These are phyloP conservation scores for Dothideomycetes sp. DNA, from an alignment of 2,329 filamentous ascomycete genomes.

Conservation along the genomic window DNA sequence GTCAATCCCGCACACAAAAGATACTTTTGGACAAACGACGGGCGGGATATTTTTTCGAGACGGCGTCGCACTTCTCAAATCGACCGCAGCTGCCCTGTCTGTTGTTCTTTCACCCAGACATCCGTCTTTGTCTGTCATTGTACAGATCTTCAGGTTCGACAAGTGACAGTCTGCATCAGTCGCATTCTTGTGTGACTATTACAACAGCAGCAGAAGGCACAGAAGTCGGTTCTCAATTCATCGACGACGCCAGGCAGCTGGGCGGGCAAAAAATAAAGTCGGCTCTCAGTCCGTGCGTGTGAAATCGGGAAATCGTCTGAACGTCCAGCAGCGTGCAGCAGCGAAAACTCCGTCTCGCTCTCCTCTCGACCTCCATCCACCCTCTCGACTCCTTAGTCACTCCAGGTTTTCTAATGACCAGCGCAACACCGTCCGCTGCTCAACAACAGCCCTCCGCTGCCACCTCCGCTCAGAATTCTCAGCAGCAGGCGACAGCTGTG, in stretches of 20 bases:
- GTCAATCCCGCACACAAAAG: too few species aligned
- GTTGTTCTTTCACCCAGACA: too few species aligned
- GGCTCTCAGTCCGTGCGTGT: not conserved
- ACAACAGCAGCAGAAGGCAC: not conserved
- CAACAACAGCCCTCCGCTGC: constrained; percentile 40
- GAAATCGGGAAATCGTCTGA: constrained; percentile 3
- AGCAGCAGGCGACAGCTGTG: constrained; percentile 46
- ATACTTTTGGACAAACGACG: too few species aligned
- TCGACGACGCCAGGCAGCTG: constrained; percentile 1
- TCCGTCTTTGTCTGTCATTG: too few species aligned
- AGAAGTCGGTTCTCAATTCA: constrained; percentile 12
- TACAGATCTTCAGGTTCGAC: too few species aligned
- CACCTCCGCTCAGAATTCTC: constrained; percentile 37
- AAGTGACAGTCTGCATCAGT: too few species aligned
- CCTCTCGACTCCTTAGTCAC: constrained; percentile 12
- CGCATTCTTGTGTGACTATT: too few species aligned
- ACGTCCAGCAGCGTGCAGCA: constrained; percentile 9
- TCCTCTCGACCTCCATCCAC: constrained; percentile 15
- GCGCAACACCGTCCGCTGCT: constrained; percentile 45
- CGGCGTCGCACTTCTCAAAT: too few species aligned
- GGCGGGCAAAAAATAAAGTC: constrained; percentile 6
- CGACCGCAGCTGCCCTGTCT: too few species aligned
- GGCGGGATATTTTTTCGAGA: too few species aligned
- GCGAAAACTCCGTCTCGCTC: constrained; percentile 15
- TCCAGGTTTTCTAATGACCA: constrained; percentile 48